These are phyloP conservation scores for Rhizopus arrhizus DNA, from an alignment of 371 early-diverging fungal genomes.

Conservation along the genomic window DNA sequence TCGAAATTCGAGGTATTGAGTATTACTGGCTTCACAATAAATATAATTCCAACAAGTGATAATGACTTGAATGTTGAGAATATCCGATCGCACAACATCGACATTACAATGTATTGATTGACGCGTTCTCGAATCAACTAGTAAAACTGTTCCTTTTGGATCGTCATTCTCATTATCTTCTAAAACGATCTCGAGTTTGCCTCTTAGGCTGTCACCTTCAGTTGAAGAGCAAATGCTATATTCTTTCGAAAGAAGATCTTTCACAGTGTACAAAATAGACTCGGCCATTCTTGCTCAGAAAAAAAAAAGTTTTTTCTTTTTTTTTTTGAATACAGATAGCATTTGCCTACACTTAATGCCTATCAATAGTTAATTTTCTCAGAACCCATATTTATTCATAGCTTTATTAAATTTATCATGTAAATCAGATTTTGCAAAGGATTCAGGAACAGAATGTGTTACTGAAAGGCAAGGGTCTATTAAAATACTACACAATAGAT, in stretches of 20 bases:
- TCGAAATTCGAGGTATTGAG: slow-evolving; percentile 17
- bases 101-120: slow-evolving; percentile 14
- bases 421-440: no score
- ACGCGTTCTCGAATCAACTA: slow-evolving; percentile 7
- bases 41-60: slow-evolving; percentile 26
- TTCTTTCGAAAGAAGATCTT: background rate
- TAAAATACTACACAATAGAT: no score
- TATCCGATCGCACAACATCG: slow-evolving; percentile 11
- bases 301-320: slow-evolving; percentile 1
- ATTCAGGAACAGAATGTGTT: no score
- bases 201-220: background rate
- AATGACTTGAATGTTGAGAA: background rate
- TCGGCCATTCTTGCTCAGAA: no score
- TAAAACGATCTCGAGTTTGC: background rate
- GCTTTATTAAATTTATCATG: no score
- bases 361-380: no score
- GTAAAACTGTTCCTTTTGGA: slow-evolving; percentile 8
- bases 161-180: background rate
- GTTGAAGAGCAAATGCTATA: background rate
- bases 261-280: background rate
- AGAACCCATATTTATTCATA: no score
- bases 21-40: background rate
- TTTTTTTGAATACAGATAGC: slow-evolving; percentile 26
- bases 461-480: no score
- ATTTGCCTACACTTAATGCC: no score